phyloP scores from a whole-genome alignment of 441 rosid species.

The Iberis amara region DNA sequence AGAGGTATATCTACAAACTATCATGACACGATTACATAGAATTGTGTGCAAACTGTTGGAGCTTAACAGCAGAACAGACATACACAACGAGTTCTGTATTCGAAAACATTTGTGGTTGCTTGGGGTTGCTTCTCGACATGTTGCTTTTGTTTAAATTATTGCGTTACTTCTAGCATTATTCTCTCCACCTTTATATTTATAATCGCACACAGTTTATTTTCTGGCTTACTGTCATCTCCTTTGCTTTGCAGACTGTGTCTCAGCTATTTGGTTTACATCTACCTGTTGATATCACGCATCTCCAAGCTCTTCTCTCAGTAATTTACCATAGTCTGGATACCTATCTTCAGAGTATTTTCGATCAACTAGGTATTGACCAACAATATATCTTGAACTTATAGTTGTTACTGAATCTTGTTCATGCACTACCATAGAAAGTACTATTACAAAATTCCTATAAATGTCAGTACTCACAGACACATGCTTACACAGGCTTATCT shows the following conservation, averaged over 20 bases:
- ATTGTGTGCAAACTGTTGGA: constrained; percentile 12
- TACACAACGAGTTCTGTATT: background rate
- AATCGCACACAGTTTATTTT: constrained; percentile 5
- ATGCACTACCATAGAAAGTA: constrained; percentile 1
- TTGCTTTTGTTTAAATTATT: constrained; percentile 17
- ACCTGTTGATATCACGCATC: constrained; percentile 84
- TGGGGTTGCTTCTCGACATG: constrained; percentile 17
- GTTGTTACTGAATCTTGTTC: constrained; percentile 10
- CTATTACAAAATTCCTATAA: background rate
- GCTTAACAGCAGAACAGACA: constrained; percentile 7
- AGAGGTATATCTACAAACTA: constrained; percentile 52
- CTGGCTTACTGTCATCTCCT: constrained; percentile 14
- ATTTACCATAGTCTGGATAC: constrained; percentile 83
- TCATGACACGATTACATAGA: constrained; percentile 9
- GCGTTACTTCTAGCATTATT: constrained; percentile 16
- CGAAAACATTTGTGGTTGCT: background rate
- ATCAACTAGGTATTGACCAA: constrained; percentile 62
- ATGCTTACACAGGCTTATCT: constrained; percentile 14
- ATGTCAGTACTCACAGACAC: constrained; percentile 7
- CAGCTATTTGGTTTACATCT: constrained; percentile 87
- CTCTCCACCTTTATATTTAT: constrained; percentile 16
- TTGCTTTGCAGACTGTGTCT: constrained; percentile 80
- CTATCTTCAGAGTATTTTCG: constrained; percentile 64
- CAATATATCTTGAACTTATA: constrained; percentile 14
- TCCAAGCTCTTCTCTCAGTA: constrained; percentile 90